These are phyloP conservation scores for Pseudotsuga menziesii DNA, from an alignment of 75 land plant species.

Conservation along the genomic window DNA sequence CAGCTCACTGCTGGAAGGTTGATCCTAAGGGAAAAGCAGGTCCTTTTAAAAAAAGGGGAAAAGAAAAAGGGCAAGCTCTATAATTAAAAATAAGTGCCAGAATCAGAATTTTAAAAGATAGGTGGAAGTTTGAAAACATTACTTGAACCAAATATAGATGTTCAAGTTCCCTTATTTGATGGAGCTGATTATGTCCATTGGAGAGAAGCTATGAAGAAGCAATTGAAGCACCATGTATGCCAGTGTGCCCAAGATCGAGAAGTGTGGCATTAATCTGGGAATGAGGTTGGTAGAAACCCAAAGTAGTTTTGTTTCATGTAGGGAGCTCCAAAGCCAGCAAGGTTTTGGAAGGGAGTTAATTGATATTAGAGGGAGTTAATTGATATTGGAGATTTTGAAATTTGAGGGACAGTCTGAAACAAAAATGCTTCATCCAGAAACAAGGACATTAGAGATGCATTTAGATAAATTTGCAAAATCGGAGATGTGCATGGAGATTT, in stretches of 20 bases:
- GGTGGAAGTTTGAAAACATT: too few relatives aligned
- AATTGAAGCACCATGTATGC: neutral
- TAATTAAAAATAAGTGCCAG: too few relatives aligned
- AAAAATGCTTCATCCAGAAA: neutral
- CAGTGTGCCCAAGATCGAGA: neutral
- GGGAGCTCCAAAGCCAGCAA: neutral
- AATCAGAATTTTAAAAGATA: too few relatives aligned
- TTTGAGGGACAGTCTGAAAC: neutral
- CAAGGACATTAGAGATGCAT: neutral
- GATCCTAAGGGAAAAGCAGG: too few relatives aligned
- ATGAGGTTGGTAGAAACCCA: neutral
- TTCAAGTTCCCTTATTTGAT: too few relatives aligned
- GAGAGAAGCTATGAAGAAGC: too few relatives aligned
- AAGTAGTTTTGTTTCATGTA: neutral
- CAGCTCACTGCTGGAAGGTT: too few relatives aligned
- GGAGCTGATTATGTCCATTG: too few relatives aligned
- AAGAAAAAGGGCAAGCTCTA: too few relatives aligned
- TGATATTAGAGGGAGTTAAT: neutral
- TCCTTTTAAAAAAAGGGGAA: too few relatives aligned
- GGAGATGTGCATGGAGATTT: neutral
- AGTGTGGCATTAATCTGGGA: neutral
- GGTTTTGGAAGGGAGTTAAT: too few relatives aligned
- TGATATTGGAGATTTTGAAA: neutral
- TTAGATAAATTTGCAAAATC: neutral
- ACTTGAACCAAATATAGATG: too few relatives aligned